Evolutionary conservation across 2,329 filamentous ascomycete species (phyloP).

Genomic region (Colletotrichum karsti): DNA sequence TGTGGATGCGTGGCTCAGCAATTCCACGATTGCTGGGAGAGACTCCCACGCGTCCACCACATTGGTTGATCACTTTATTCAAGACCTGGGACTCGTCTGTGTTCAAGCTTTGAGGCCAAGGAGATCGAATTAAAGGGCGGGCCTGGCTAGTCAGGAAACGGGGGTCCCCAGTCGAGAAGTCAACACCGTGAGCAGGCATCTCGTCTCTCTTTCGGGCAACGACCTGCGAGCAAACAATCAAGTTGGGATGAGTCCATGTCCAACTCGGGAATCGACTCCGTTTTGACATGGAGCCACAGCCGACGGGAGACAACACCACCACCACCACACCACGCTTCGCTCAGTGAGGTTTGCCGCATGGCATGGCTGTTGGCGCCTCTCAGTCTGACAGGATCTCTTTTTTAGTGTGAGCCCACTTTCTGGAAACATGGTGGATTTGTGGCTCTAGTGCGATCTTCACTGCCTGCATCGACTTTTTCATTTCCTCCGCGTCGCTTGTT

Average conservation of each 20-base stretch:
- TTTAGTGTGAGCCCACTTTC: constrained; percentile 1
- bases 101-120: constrained; percentile 13
- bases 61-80: constrained; percentile 21
- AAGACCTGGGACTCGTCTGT: constrained; percentile 10
- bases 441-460: constrained; percentile 25
- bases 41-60: neutral
- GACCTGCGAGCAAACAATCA: constrained; percentile 15
- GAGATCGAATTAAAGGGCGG: constrained; percentile 21
- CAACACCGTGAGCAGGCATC: neutral
- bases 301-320: neutral
- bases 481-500: constrained; percentile 29
- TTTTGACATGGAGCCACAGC: neutral
- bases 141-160: constrained; percentile 14
- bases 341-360: neutral
- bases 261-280: constrained; percentile 6
- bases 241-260: constrained; percentile 21
- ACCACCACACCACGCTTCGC: neutral
- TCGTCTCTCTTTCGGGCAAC: constrained; percentile 9
- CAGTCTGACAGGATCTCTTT: neutral
- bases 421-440: constrained; percentile 11
- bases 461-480: constrained; percentile 25
- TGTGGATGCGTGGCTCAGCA: constrained; percentile 14
- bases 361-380: neutral
- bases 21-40: neutral
- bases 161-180: constrained; percentile 8